Evolutionary conservation across 2,329 filamentous ascomycete species (phyloP).

Genomic region (Aspergillus sp.): DNA sequence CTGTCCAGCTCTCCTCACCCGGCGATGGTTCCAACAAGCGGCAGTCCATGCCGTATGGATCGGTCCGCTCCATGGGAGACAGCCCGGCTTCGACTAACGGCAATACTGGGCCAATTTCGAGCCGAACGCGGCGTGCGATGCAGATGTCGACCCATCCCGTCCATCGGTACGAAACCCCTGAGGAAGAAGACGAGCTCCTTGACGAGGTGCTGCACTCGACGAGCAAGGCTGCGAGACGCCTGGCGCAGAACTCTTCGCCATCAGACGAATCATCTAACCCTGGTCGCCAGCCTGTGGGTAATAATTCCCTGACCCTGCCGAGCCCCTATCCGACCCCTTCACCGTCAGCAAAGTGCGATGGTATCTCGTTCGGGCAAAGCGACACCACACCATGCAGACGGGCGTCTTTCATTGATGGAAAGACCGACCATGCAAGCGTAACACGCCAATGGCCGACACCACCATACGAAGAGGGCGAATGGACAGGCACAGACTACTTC

Average conservation of each 20-base stretch:
- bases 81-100: constrained; percentile 17
- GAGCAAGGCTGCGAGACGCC: constrained; percentile 60
- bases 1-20: constrained; percentile 25
- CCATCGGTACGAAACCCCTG: constrained; percentile 83
- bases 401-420: constrained; percentile 56
- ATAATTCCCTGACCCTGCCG: constrained; percentile 21
- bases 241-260: constrained; percentile 43
- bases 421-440: constrained; percentile 41
- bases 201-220: constrained; percentile 79
- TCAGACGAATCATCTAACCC: constrained; percentile 49
- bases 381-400: constrained; percentile 49
- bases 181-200: constrained; percentile 91
- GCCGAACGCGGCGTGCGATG: constrained; percentile 68
- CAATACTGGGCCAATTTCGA: constrained; percentile 53
- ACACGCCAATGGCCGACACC: constrained; percentile 84
- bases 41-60: constrained; percentile 31
- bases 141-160: constrained; percentile 60
- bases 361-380: constrained; percentile 60
- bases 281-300: constrained; percentile 19
- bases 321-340: constrained; percentile 62
- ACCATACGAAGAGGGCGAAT: constrained; percentile 87
- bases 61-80: constrained; percentile 20
- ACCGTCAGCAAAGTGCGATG: constrained; percentile 74
- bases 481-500: constrained; percentile 76
- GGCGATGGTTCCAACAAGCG: constrained; percentile 24